Percentiles rank a stretch among this genome's conserved stretches.
phyloP scores from a whole-genome alignment of 352 stramenopile genomes.

The Phytophthora pistaciae region DNA sequence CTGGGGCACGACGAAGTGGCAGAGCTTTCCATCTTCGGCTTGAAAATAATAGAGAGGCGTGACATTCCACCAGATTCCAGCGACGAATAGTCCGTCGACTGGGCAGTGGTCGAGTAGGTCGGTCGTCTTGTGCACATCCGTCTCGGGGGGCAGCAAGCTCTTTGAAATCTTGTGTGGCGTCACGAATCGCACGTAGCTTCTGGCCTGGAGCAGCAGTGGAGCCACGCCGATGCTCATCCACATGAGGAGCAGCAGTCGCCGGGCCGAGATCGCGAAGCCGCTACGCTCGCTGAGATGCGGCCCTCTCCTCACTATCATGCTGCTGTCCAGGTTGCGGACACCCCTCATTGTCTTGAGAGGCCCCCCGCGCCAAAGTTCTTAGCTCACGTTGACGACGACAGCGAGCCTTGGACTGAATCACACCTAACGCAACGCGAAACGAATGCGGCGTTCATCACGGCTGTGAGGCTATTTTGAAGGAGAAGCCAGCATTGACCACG shows the following conservation, averaged over 20 bases:
- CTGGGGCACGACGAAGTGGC: conserved; percentile 39
- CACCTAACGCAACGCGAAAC: conserved; percentile 17
- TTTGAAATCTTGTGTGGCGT: conserved; percentile 43
- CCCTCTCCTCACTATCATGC: conserved; percentile 21
- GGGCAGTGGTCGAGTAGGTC: conserved; percentile 31
- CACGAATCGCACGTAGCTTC: conserved; percentile 38
- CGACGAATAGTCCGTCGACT: conserved; percentile 35
- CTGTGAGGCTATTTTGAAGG: conserved; percentile 18
- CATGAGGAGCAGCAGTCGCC: conserved; percentile 26
- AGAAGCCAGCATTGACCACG: background rate
- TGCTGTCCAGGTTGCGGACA: conserved; percentile 22
- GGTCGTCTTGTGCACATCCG: background rate
- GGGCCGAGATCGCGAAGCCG: conserved; percentile 11
- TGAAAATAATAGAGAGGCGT: conserved; percentile 25
- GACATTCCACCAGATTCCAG: conserved; percentile 45
- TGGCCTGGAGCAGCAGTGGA: conserved; percentile 46
- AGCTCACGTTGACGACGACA: conserved; percentile 2
- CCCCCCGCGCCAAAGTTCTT: background rate
- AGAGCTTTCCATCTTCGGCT: conserved; percentile 17
- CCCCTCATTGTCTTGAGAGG: conserved; percentile 7
- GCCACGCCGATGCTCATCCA: conserved; percentile 35
- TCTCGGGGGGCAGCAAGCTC: conserved; percentile 9
- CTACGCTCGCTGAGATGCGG: conserved; percentile 13
- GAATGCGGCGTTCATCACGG: conserved; percentile 19
- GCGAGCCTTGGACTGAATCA: background rate